These are phyloP conservation scores for Gaultheria prostrata DNA, from an alignment of 148 eudicot species.

Conservation along the genomic window DNA sequence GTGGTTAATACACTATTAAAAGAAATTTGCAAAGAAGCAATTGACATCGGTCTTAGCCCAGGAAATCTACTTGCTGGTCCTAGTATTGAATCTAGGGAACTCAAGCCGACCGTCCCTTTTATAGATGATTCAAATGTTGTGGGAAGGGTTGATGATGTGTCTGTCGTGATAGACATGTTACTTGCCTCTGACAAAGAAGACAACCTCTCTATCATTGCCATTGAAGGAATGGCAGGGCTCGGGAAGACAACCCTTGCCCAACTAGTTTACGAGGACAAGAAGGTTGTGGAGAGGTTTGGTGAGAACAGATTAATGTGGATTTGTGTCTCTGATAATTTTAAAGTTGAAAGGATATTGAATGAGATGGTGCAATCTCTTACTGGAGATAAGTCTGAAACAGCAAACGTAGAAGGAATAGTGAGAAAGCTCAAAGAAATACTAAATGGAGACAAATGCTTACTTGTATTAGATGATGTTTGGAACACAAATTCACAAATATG, in stretches of 20 bases:
- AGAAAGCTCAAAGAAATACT: constrained; percentile 6
- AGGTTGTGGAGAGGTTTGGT: not conserved
- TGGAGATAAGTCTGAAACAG: not conserved
- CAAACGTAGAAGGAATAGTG: not conserved
- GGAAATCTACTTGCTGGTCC: too few relatives aligned
- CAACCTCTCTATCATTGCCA: not conserved
- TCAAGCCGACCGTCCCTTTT: not conserved
- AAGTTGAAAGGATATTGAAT: not conserved
- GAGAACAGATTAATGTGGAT: constrained; percentile 14
- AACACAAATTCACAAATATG: not conserved
- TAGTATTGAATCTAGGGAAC: not conserved
- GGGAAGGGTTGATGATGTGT: constrained; percentile 12
- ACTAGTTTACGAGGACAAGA: not conserved
- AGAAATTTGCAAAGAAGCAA: not conserved
- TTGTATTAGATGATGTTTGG: constrained; percentile 26
- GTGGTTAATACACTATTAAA: not conserved
- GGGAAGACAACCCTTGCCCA: not conserved
- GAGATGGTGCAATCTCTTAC: constrained; percentile 7
- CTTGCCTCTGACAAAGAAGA: not conserved
- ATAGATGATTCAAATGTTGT: not conserved
- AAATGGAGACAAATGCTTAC: not conserved
- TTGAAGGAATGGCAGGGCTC: constrained; percentile 13
- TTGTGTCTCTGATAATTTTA: constrained; percentile 4
- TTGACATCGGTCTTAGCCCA: not conserved
- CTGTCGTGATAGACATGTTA: not conserved